These are phyloP conservation scores for Rhodosporidiobolus odoratus DNA, from an alignment of 768 basidiomycete genomes.

Conservation along the genomic window DNA sequence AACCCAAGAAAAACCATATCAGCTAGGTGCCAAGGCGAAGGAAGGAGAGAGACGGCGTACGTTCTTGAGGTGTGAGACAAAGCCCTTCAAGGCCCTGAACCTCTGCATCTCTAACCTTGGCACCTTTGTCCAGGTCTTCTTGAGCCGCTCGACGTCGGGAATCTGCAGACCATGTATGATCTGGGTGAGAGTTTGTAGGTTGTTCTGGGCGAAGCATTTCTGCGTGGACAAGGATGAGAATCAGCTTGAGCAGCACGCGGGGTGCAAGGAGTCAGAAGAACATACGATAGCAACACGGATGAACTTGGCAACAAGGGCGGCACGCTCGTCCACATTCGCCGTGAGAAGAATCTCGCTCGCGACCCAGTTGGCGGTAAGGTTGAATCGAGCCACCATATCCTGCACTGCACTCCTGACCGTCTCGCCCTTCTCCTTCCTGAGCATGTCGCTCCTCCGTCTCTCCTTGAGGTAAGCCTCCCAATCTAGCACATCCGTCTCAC, in stretches of 20 bases:
- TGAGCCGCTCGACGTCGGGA: constrained; percentile 64
- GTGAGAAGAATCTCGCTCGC: constrained; percentile 75
- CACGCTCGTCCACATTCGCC: constrained; percentile 56
- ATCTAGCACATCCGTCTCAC: constrained; percentile 59
- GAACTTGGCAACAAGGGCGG: constrained; percentile 66
- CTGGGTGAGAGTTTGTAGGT: constrained; percentile 72
- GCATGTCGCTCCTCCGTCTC: constrained; percentile 20
- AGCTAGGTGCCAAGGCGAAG: not conserved
- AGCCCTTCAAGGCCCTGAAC: constrained; percentile 64
- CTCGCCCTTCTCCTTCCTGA: not conserved
- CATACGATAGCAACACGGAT: constrained; percentile 79
- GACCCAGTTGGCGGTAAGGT: constrained; percentile 65
- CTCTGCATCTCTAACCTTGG: constrained; percentile 67
- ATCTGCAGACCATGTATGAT: constrained; percentile 70
- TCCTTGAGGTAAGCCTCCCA: constrained; percentile 80
- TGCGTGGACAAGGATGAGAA: constrained; percentile 44
- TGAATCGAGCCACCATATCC: not conserved
- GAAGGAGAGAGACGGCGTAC: constrained; percentile 53
- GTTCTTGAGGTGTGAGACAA: constrained; percentile 60
- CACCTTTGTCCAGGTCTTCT: constrained; percentile 62
- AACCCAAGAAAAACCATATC: no score
- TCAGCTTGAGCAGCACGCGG: not conserved
- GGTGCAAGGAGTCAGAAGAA: constrained; percentile 11
- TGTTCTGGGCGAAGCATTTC: constrained; percentile 74
- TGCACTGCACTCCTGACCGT: not conserved